Evolutionary conservation across 345 rosid genomes (phyloP).

Genomic region (Pistacia atlantica): DNA sequence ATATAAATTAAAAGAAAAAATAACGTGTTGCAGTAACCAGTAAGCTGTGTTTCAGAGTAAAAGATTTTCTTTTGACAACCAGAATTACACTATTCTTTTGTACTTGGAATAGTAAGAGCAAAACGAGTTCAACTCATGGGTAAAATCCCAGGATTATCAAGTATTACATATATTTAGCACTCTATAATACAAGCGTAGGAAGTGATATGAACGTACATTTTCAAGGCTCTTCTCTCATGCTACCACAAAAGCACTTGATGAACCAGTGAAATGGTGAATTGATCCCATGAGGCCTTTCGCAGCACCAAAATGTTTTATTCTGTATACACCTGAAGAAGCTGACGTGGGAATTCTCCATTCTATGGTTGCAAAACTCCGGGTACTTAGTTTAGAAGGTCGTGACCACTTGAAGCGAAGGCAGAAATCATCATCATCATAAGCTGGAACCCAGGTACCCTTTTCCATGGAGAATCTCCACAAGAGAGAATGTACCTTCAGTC

Average conservation of each 20-base stretch:
- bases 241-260: conserved; percentile 78
- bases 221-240: conserved; percentile 26
- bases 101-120: not conserved
- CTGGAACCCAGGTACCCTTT: conserved; percentile 78
- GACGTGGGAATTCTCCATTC: conserved; percentile 84
- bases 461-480: conserved; percentile 76
- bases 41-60: not conserved
- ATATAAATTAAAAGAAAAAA: no score
- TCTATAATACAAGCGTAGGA: not conserved
- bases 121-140: not conserved
- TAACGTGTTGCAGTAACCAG: no score
- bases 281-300: conserved; percentile 57
- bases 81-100: not conserved
- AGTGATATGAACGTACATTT: not conserved
- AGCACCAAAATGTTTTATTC: conserved; percentile 79
- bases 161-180: not conserved
- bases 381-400: conserved; percentile 67
- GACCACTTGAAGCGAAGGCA: conserved; percentile 93
- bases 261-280: conserved; percentile 61
- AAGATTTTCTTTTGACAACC: not conserved
- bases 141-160: not conserved
- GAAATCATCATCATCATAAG: conserved; percentile 89
- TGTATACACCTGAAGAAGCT: conserved; percentile 74
- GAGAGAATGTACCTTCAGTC: conserved; percentile 90
- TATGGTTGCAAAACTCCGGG: conserved; percentile 70